Base-by-base conservation (phyloP, 2,329 filamentous ascomycete species). In the Boeremia lycopersici region DNA sequence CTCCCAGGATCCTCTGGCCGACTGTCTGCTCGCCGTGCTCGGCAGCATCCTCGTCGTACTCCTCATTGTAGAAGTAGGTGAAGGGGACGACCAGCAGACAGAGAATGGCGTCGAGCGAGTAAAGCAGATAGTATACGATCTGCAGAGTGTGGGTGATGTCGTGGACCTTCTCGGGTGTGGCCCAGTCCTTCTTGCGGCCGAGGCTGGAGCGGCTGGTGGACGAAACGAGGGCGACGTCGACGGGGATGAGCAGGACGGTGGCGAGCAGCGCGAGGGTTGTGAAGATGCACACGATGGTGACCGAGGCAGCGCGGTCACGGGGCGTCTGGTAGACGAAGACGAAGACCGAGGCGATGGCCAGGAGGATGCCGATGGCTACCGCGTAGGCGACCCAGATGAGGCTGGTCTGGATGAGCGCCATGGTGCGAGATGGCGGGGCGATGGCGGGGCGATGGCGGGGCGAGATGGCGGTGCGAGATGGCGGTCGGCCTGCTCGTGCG, bases 31-130 rank as follows among this genome's bases (percentile, higher is more conserved):
- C 86, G 29, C 91, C 90, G 57, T 90, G 85, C 67, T 96, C 90
- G 30, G 88, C 84, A 57, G 92, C 92, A 17, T 93, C 88, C 77
- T 97, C 92, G 68, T 97, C 93, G 63, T 96, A 96, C 75, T 98
- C 95, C 74, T 99, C 95, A 70, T 96, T 95, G 86, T 89, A 97
- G 74, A 99, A 99, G 79, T 99, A 99, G 42, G 93, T 89, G 72
- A 99, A 99, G 0, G 95, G 95, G 17, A 98, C 89, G 39, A 96
- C 84, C 15, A 98, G 74, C 40, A 99, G 81, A 70, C 95, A 99
- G 10, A 99, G 84, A 6, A 97, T 74, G 1, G 92, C 90, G 74
- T 99, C 95, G 63, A 97, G 80, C 65, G 90, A 95, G 79, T 98
- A 99, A 0, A 99, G 83, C 0, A 87, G 83, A 76, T 98, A 98